Conservation (phyloP, 2,329 filamentous ascomycete genomes). For the Cadophora malorum region DNA sequence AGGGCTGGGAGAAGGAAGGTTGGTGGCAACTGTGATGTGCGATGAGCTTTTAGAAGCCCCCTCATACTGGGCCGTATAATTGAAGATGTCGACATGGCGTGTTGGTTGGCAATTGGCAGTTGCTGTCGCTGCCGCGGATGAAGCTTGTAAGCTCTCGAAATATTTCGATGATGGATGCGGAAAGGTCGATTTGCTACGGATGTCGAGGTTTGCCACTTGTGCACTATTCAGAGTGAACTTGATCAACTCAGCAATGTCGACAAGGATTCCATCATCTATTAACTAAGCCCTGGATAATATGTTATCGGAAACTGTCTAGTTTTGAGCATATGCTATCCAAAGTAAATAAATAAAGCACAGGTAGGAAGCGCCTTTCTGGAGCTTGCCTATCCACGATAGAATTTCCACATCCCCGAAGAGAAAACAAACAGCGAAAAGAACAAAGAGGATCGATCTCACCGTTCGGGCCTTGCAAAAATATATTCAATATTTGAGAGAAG, state of each 20-base stretch:
- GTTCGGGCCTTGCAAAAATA: no score
- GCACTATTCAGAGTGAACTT: background rate
- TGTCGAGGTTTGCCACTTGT: background rate
- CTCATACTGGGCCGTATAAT: conserved; percentile 38
- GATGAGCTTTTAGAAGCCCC: conserved; percentile 32
- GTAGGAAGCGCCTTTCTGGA: no score
- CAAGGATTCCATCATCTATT: no score
- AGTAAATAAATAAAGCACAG: no score
- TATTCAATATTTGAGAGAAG: no score
- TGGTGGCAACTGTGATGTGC: conserved; percentile 35
- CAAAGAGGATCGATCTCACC: no score
- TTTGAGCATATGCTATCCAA: no score
- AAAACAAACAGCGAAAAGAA: no score
- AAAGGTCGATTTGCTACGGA: conserved; percentile 1
- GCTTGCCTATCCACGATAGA: no score
- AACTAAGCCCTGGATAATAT: no score
- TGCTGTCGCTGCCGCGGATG: conserved; percentile 14
- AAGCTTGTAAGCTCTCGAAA: conserved; percentile 29
- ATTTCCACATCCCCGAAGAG: no score
- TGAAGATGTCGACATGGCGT: conserved; percentile 42
- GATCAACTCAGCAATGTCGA: background rate
- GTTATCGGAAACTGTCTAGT: no score
- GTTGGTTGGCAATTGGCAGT: conserved; percentile 35
- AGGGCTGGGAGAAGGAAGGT: conserved; percentile 45
- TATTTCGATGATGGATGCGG: conserved; percentile 15